phyloP scores from a whole-genome alignment of 805 yeast species.

The Cyberlindnera lachancei region DNA sequence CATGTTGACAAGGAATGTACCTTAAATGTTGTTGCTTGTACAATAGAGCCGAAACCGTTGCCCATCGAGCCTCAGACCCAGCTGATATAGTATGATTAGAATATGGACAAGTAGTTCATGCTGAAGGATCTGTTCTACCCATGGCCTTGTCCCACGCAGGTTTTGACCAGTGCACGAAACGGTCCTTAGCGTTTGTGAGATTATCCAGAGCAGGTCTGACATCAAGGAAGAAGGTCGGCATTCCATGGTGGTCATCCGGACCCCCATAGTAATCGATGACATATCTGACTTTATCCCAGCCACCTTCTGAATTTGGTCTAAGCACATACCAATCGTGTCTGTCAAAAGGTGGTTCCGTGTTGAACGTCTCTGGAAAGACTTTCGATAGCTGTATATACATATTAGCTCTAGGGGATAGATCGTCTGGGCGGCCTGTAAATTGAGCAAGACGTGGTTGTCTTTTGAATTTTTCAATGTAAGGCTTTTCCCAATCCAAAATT shows the following conservation, averaged over 20 bases:
- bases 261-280: slow-evolving; percentile 96
- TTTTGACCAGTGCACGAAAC: slow-evolving; percentile 59
- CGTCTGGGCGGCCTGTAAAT: slow-evolving; percentile 90
- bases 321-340: slow-evolving; percentile 98
- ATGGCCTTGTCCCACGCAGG: slow-evolving; percentile 67
- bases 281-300: slow-evolving; percentile 73
- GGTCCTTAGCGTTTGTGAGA: slow-evolving; percentile 53
- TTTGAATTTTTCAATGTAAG: slow-evolving; percentile 47
- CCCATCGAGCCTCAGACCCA: too few relatives aligned
- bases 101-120: too few relatives aligned
- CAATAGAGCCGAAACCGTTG: too few relatives aligned
- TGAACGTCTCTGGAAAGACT: slow-evolving; percentile 65
- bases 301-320: slow-evolving; percentile 41
- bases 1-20: too few relatives aligned
- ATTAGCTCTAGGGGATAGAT: slow-evolving; percentile 79
- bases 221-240: slow-evolving; percentile 88
- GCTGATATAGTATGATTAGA: too few relatives aligned
- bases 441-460: slow-evolving; percentile 69
- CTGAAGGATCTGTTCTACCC: slow-evolving; percentile 19
- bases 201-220: slow-evolving; percentile 92
- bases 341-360: slow-evolving; percentile 85
- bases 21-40: too few relatives aligned
- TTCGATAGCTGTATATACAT: slow-evolving; percentile 57
- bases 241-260: slow-evolving; percentile 82
- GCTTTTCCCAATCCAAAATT: slow-evolving; percentile 84